Evolutionary conservation across 148 eudicot species (phyloP).

Genomic region (Persicaria tinctoria): DNA sequence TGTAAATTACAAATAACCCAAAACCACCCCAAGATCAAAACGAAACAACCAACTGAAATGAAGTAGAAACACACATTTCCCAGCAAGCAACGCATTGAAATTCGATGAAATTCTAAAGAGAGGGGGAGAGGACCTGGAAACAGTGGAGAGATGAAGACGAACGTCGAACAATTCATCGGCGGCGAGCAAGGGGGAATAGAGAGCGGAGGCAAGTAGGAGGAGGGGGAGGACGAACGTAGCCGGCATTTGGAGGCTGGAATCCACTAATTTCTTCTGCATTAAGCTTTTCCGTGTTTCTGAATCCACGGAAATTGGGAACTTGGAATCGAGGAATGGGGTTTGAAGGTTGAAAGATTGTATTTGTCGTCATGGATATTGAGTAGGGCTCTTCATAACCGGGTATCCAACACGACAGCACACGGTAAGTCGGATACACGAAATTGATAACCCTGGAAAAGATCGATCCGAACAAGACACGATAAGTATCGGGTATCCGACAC

Average conservation of each 20-base stretch:
- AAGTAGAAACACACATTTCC: neutral
- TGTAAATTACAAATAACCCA: neutral
- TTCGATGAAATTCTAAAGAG: neutral
- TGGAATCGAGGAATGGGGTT: too few relatives aligned
- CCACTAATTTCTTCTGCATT: neutral
- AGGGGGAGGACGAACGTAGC: neutral
- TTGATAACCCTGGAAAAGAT: too few relatives aligned
- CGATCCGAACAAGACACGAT: too few relatives aligned
- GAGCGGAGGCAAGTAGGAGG: conserved; percentile 20
- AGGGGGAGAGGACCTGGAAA: conserved; percentile 44
- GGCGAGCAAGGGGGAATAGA: conserved; percentile 20
- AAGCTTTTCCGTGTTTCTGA: too few relatives aligned
- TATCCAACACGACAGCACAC: too few relatives aligned
- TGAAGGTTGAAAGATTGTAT: too few relatives aligned
- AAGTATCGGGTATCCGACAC: too few relatives aligned
- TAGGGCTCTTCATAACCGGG: too few relatives aligned
- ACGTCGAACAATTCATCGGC: conserved; percentile 61
- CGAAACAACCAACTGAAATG: neutral
- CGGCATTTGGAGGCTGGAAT: neutral
- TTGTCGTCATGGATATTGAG: too few relatives aligned
- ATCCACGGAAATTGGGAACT: too few relatives aligned
- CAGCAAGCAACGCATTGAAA: neutral
- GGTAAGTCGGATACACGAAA: too few relatives aligned
- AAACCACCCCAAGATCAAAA: conserved; percentile 2
- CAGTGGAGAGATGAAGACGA: conserved; percentile 80